Base-by-base conservation (phyloP, 768 basidiomycete species). In the Suillus subluteus region DNA sequence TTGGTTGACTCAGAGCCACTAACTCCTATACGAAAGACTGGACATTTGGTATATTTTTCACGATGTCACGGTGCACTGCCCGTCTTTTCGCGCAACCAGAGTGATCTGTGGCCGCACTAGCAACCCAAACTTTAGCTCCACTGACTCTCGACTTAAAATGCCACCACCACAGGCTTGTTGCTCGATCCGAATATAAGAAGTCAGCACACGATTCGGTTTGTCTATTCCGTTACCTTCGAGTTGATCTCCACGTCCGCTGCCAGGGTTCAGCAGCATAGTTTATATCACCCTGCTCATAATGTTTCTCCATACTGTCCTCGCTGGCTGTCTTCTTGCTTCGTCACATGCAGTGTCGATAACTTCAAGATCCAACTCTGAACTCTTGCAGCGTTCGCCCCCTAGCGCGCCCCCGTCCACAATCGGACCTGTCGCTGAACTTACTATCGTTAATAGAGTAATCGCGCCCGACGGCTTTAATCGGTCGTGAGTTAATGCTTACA, bases 391-490 rank as follows among this genome's bases (percentile, higher is more conserved):
- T 52, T 43, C 65, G 44, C 63, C 65, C 23, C 46, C 23, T 61
- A 54, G n/a, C 12, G 43, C 30, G 44, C 43, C 66, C 16, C 65
- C 67, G 2, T 41, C 18, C 40, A 54, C 72, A 55, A 64, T 77
- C 56, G 73, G 74, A 16, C 74, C 77, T 44, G 54, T 72, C 32
- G 72, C 71, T 44, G 73, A 79, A 26, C 69, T 87, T 8, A 72
- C n/a, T 59, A 77, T 87, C 59, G 70, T 74, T 15, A 86, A 86
- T 72, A 76, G 76, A 62, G 64, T 74, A 16, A 82, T 87, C 64
- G 69, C 82, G 12, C 86, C 87, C 0, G 87, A 87, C 73, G 85
- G 86, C 30, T 86, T 81, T 65, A 55, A 64, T 50, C 76, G 76
- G 55, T 75, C 78, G 82, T 82, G 32, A 26, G 76, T 75, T n/a